phyloP scores from a whole-genome alignment of 2,329 filamentous ascomycete species.

The Ophiostoma fasciatum region DNA sequence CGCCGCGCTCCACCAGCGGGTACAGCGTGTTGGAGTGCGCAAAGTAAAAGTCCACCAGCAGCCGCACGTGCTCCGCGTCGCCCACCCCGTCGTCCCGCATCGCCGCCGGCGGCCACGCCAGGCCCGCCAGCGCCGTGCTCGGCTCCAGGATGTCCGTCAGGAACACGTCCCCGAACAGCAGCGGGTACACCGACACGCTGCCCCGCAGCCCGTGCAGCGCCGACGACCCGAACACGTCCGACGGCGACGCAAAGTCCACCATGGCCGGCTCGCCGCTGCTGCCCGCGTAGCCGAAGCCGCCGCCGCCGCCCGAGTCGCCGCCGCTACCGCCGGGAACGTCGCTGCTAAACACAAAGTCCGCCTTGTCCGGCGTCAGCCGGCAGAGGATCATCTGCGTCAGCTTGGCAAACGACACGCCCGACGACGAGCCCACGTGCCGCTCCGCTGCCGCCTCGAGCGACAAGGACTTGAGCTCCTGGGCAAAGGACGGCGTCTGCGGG shows the following conservation, averaged over 20 bases:
- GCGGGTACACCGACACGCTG: constrained; percentile 15
- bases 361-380: constrained; percentile 25
- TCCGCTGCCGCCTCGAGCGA: constrained; percentile 30
- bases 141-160: constrained; percentile 14
- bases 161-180: constrained; percentile 18
- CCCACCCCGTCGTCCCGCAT: constrained; percentile 2
- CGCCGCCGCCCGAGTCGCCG: background rate
- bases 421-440: constrained; percentile 27
- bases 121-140: background rate
- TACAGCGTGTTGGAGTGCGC: constrained; percentile 31
- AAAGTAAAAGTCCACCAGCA: constrained; percentile 28
- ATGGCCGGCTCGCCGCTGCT: constrained; percentile 8
- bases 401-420: constrained; percentile 28
- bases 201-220: constrained; percentile 14
- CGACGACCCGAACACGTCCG: constrained; percentile 13
- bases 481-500: constrained; percentile 11
- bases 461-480: constrained; percentile 21
- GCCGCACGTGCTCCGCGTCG: constrained; percentile 16
- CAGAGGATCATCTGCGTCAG: constrained; percentile 27
- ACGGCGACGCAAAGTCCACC: constrained; percentile 15
- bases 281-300: background rate
- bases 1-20: constrained; percentile 23
- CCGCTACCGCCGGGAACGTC: too few relatives aligned
- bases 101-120: constrained; percentile 7
- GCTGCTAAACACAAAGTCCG: constrained; percentile 24